A percentile compares a stretch with the other conserved stretches of the same genome.
These are phyloP conservation scores for Trapa incisa DNA, from an alignment of 345 rosid species.

Conservation along the genomic window DNA sequence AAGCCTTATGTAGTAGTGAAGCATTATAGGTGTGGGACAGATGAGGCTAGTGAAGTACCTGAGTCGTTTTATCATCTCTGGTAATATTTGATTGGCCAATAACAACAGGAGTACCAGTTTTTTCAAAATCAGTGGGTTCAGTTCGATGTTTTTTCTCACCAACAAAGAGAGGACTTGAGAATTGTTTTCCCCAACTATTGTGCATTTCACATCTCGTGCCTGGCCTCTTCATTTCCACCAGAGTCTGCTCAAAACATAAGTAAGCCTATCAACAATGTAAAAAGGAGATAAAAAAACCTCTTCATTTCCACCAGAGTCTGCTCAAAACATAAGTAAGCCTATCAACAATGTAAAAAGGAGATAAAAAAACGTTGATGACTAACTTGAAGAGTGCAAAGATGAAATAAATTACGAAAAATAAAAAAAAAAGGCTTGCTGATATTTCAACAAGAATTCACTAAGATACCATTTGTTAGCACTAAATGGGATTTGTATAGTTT, in stretches of 20 bases:
- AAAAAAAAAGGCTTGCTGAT: background rate
- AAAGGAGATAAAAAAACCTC: background rate
- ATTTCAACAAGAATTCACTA: background rate
- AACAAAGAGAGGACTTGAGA: background rate
- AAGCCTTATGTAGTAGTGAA: background rate
- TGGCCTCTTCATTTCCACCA: slow-evolving; percentile 4
- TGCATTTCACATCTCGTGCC: background rate
- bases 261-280: background rate
- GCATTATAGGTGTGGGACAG: background rate
- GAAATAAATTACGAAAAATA: background rate
- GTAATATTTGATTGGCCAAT: background rate
- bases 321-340: background rate
- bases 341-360: background rate
- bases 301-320: slow-evolving; percentile 3
- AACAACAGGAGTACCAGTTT: background rate
- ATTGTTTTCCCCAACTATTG: slow-evolving; percentile 3
- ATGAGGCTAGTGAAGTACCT: background rate
- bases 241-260: slow-evolving; percentile 2
- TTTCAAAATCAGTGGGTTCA: background rate
- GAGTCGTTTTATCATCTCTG: background rate
- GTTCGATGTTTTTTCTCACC: slow-evolving; percentile 1
- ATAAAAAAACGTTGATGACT: background rate
- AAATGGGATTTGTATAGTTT: background rate
- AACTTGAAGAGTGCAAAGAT: background rate
- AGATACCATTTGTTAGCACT: background rate